Evolutionary conservation across 148 eudicot species (phyloP).

Genomic region (Rhododendron ovatum): DNA sequence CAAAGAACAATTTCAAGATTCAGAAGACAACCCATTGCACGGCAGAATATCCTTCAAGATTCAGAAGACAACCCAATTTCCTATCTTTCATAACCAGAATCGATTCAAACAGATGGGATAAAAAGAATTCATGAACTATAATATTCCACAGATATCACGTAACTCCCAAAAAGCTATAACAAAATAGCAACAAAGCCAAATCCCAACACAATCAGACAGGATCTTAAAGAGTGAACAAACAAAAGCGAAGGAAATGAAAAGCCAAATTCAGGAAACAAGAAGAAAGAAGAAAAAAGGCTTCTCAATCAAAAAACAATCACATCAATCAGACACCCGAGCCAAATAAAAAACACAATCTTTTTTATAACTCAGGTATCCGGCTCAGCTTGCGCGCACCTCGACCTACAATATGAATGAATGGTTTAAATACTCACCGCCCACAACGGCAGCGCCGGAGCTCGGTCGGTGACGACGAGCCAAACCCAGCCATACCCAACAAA

Average conservation of each 20-base stretch:
- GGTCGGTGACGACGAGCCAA: constrained; percentile 71
- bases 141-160: background rate
- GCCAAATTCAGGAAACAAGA: background rate
- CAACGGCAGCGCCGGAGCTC: constrained; percentile 69
- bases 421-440: constrained; percentile 70
- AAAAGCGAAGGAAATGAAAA: background rate
- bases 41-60: background rate
- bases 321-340: background rate
- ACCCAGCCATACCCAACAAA: constrained; percentile 90
- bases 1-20: background rate
- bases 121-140: background rate
- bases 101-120: background rate
- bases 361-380: background rate
- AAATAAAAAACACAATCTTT: background rate
- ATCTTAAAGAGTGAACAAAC: background rate
- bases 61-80: background rate
- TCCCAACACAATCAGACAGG: background rate
- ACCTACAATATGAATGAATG: background rate
- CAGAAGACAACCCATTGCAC: too few relatives aligned
- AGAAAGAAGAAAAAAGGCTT: background rate
- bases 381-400: too few relatives aligned
- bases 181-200: background rate
- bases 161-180: background rate
- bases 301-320: background rate
- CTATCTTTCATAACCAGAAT: background rate